Percentiles rank a stretch among this genome's conserved stretches.
Evolutionary conservation across 2,329 filamentous ascomycete species (phyloP).

Genomic region (Stagonosporopsis rhizophila): DNA sequence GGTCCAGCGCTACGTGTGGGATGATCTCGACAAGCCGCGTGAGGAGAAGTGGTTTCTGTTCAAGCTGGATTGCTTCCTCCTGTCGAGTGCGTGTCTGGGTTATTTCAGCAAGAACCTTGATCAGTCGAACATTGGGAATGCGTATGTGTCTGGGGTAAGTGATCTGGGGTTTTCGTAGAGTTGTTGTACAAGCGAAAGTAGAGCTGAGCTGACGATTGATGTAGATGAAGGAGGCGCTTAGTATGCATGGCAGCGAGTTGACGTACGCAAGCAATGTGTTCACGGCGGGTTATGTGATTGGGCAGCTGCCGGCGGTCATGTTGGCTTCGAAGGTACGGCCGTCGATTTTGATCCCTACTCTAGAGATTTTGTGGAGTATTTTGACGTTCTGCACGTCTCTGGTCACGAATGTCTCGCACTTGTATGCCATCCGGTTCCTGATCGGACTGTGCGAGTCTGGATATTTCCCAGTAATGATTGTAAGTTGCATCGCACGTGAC

Average conservation of each 20-base stretch:
- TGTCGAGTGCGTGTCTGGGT: constrained; percentile 34
- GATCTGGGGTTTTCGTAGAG: too few species aligned
- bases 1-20: constrained; percentile 31
- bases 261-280: constrained; percentile 41
- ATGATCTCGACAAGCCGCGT: constrained; percentile 26
- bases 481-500: constrained; percentile 7
- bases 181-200: neutral
- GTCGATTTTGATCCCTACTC: constrained; percentile 40
- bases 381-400: constrained; percentile 31
- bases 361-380: constrained; percentile 41
- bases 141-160: constrained; percentile 41
- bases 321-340: constrained; percentile 33
- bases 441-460: constrained; percentile 37
- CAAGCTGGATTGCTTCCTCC: constrained; percentile 39
- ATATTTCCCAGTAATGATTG: constrained; percentile 41
- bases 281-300: constrained; percentile 40
- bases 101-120: constrained; percentile 41
- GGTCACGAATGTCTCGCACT: constrained; percentile 33
- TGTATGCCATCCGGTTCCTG: constrained; percentile 47
- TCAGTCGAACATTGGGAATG: constrained; percentile 39
- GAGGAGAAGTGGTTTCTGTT: constrained; percentile 38
- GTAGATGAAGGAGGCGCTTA: constrained; percentile 40
- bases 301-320: constrained; percentile 40
- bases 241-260: constrained; percentile 41
- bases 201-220: neutral